Percentiles rank a stretch among this genome's conserved stretches.
Evolutionary conservation across 192 early-diverging fungal genomes (phyloP).

Genomic region (Umbelopsis vinacea): DNA sequence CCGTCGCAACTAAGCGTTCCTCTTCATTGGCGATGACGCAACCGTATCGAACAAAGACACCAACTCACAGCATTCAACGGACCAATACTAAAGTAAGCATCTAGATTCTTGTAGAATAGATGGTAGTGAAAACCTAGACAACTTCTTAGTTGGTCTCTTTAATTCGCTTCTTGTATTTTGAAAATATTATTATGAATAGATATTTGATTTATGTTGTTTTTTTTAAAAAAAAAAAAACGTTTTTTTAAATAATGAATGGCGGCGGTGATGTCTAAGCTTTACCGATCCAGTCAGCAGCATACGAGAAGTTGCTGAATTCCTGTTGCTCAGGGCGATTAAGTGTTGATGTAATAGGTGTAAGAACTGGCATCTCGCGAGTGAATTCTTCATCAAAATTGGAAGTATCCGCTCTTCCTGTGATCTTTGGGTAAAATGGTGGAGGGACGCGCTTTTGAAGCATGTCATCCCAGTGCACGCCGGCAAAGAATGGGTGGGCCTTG

Average conservation of each 20-base stretch:
- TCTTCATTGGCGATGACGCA: no score
- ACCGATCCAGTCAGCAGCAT: slow-evolving; percentile 85
- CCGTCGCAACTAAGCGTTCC: background rate
- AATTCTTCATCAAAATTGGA: slow-evolving; percentile 99
- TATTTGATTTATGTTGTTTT: background rate
- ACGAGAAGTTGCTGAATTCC: slow-evolving; percentile 88
- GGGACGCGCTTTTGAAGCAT: slow-evolving; percentile 66
- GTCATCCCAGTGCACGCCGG: slow-evolving; percentile 77
- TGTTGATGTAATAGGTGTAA: slow-evolving; percentile 88
- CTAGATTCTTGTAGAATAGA: no score
- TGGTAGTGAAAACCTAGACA: no score
- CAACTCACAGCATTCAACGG: no score
- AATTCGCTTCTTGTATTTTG: background rate
- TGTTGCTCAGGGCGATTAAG: slow-evolving; percentile 86
- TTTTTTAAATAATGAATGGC: background rate
- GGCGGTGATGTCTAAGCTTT: slow-evolving; percentile 20
- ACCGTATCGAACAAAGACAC: no score
- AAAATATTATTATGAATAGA: slow-evolving; percentile 1
- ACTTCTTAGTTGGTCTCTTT: background rate
- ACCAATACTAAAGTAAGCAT: no score
- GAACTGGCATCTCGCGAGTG: slow-evolving; percentile 82
- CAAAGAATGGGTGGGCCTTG: slow-evolving; percentile 76
- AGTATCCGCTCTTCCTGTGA: slow-evolving; percentile 75
- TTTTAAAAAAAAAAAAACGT: no score
- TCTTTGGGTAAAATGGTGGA: slow-evolving; percentile 71